These are phyloP conservation scores for Leccinum solheimii DNA, from an alignment of 1,284 basidiomycete genomes.

Conservation along the genomic window DNA sequence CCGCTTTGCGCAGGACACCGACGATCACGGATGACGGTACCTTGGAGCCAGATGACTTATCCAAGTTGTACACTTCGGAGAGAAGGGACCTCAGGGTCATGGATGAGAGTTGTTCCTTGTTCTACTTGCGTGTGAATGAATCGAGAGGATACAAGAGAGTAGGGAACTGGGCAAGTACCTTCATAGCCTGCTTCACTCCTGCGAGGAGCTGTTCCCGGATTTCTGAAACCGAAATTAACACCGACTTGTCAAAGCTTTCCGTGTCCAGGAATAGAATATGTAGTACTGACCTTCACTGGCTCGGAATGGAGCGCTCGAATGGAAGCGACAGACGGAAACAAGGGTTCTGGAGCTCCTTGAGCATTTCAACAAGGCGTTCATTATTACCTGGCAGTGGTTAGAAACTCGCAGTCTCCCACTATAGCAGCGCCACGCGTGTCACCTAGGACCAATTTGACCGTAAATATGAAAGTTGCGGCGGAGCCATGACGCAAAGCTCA, in stretches of 20 bases:
- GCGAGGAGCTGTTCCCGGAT: constrained; percentile 45
- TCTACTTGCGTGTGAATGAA: constrained; percentile 37
- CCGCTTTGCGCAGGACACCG: constrained; percentile 58
- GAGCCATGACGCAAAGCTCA: background rate
- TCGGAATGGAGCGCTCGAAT: constrained; percentile 13
- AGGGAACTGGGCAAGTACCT: constrained; percentile 41
- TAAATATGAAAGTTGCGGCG: background rate
- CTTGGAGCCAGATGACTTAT: constrained; percentile 52
- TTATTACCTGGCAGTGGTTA: constrained; percentile 2
- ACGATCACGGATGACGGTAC: constrained; percentile 47
- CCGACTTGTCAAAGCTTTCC: background rate
- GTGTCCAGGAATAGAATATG: background rate
- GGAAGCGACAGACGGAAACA: constrained; percentile 10
- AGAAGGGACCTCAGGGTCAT: constrained; percentile 67
- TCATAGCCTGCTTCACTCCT: constrained; percentile 62
- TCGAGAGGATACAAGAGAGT: background rate
- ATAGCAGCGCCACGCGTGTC: background rate
- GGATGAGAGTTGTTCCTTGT: constrained; percentile 53
- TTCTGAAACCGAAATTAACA: constrained; percentile 33
- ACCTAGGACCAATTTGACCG: background rate
- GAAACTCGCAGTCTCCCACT: background rate
- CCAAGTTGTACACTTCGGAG: constrained; percentile 65
- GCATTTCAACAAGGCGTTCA: constrained; percentile 18
- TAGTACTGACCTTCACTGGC: constrained; percentile 25
- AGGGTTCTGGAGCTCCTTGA: constrained; percentile 11